Evolutionary conservation across 2,329 filamentous ascomycete genomes (phyloP), one percentile per base, ranked within the genome.

Genomic region (Cladophialophora immunda): DNA sequence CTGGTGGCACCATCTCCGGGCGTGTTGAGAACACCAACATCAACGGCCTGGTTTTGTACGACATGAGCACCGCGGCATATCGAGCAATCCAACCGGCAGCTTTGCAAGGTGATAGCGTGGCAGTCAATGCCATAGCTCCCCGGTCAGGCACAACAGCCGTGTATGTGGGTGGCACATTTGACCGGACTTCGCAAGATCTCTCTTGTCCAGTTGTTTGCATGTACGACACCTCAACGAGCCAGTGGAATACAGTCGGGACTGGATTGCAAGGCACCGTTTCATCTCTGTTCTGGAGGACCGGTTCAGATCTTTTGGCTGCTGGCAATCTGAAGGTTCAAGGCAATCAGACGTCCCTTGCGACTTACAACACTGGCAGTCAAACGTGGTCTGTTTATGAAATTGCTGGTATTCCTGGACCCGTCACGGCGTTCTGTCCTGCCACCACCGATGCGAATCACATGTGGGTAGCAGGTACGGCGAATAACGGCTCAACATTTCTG

Each of bases 121-220:
- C 88, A 2, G 93, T 98, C 50, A 90, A 92, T 65, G 83, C 91
- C 30, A 93, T 99, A 72, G 86, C 88, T 11, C 84, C 89, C 8
- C 90, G 90, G 63, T 91, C 92, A 0, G 86, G 86, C 62, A 89
- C 88, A 19, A 83, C 85, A 1, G 88, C 95, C 58, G 84, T 99
- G 13, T 99, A 91, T 75, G 91, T 99, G 34, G 94, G 91, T 41
- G 95, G 95, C 34, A 88, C 86, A 9, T 99, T 98, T 75, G 83
- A 87, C n/a, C 45, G 61, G 11, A 87, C 86, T 34, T 95, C 93
- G 19, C 95, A 95, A 30, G 90, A 90, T 4, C 85, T 98, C 32
- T 89, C 87, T 50, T 99, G 95, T 76, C 89, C 90, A 3, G 89
- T 88, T 55, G 86, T 99, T 27, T 99, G 95, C 79, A 83, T 90